These are phyloP conservation scores for Chrysoporthe cubensis DNA, from an alignment of 2,329 filamentous ascomycete genomes.

Conservation along the genomic window DNA sequence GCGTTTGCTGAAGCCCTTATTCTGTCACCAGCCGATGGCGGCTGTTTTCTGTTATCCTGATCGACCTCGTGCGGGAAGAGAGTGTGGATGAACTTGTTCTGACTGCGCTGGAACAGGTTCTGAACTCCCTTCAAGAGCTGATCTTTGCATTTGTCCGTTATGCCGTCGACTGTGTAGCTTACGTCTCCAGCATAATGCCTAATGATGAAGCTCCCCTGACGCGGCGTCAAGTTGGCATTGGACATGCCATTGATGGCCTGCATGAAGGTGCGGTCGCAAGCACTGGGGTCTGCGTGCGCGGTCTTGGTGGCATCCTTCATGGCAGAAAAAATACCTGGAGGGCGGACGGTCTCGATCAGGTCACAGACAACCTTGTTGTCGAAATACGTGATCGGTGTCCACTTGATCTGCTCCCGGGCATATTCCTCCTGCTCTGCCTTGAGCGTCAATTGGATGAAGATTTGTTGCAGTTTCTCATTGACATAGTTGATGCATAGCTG, in stretches of 20 bases:
- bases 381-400: conserved; percentile 99
- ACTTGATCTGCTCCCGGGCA: conserved; percentile 91
- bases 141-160: conserved; percentile 99
- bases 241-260: conserved; percentile 89
- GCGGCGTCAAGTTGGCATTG: conserved; percentile 86
- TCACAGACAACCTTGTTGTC: conserved; percentile 99
- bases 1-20: conserved; percentile 95
- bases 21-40: conserved; percentile 93
- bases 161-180: conserved; percentile 89
- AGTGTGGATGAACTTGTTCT: conserved; percentile 83
- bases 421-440: conserved; percentile 99
- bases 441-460: conserved; percentile 96
- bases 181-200: conserved; percentile 99
- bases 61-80: conserved; percentile 93
- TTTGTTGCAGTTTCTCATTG: conserved; percentile 98
- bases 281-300: conserved; percentile 92
- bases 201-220: conserved; percentile 96
- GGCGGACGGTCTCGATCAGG: conserved; percentile 88
- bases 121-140: conserved; percentile 92
- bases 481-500: conserved; percentile 99
- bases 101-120: conserved; percentile 81
- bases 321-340: conserved; percentile 90
- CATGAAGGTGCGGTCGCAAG: conserved; percentile 95
- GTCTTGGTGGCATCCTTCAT: conserved; percentile 98
- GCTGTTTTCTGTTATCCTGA: conserved; percentile 91